Evolutionary conservation across 2,329 filamentous ascomycete genomes (phyloP).

Genomic region (Aureobasidium zeae): DNA sequence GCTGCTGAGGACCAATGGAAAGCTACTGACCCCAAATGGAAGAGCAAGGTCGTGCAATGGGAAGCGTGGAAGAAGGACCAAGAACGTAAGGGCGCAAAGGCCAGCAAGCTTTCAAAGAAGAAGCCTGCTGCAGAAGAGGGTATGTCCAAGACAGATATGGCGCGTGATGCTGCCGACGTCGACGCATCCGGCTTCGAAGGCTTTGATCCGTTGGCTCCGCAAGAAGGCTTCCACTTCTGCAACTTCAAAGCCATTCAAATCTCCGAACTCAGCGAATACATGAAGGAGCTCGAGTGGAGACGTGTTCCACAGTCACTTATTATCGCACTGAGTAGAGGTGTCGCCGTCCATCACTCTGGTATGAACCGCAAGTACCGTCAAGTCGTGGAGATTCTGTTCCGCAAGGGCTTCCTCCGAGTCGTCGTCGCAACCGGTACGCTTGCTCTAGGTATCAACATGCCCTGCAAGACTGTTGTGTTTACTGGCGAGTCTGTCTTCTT

Average conservation of each 20-base stretch:
- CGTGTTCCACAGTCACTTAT: constrained; percentile 47
- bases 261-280: constrained; percentile 50
- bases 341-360: constrained; percentile 71
- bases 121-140: constrained; percentile 39
- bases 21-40: constrained; percentile 50
- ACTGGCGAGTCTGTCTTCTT: constrained; percentile 63
- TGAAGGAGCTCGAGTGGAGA: constrained; percentile 44
- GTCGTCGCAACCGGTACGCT: constrained; percentile 69
- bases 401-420: constrained; percentile 59
- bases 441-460: constrained; percentile 73
- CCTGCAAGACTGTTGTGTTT: constrained; percentile 73
- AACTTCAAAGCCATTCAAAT: constrained; percentile 49
- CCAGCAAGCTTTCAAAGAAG: constrained; percentile 32
- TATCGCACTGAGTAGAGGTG: constrained; percentile 53
- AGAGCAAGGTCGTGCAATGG: constrained; percentile 48
- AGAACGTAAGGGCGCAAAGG: constrained; percentile 30
- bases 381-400: constrained; percentile 63
- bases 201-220: constrained; percentile 58
- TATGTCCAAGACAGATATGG: constrained; percentile 47
- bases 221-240: constrained; percentile 57
- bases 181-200: constrained; percentile 51
- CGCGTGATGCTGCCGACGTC: constrained; percentile 46
- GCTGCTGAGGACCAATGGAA: constrained; percentile 50
- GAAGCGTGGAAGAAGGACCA: constrained; percentile 47
- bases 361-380: constrained; percentile 72